These are phyloP conservation scores for Tolypocladium paradoxum DNA, from an alignment of 2,329 filamentous ascomycete species.

Conservation along the genomic window DNA sequence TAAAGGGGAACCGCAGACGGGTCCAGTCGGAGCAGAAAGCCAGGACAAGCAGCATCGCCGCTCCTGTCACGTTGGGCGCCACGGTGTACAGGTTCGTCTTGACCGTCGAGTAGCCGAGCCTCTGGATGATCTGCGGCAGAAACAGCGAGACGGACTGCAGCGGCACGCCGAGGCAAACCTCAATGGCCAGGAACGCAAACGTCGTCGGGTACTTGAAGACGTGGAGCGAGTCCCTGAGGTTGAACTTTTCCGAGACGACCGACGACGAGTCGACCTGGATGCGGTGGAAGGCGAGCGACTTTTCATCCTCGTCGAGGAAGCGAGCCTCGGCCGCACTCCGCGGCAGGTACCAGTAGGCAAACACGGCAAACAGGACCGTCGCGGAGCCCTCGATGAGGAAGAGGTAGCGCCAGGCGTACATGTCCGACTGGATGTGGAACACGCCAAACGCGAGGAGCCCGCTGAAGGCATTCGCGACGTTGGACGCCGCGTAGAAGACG, in stretches of 20 bases:
- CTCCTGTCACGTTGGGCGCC: slow-evolving; percentile 66
- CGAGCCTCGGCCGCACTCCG: slow-evolving; percentile 49
- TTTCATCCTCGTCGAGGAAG: slow-evolving; percentile 58
- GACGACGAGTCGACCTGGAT: slow-evolving; percentile 67
- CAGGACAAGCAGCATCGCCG: slow-evolving; percentile 59
- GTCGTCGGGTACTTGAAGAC: slow-evolving; percentile 40
- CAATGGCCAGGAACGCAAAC: slow-evolving; percentile 39
- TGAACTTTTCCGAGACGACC: slow-evolving; percentile 41
- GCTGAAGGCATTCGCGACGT: slow-evolving; percentile 54
- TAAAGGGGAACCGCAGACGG: slow-evolving; percentile 62
- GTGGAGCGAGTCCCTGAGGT: slow-evolving; percentile 36
- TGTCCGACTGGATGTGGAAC: slow-evolving; percentile 32
- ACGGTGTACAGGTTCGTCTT: slow-evolving; percentile 73
- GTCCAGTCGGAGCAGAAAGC: slow-evolving; percentile 60
- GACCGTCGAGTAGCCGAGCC: slow-evolving; percentile 36
- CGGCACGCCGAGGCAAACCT: slow-evolving; percentile 49
- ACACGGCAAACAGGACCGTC: slow-evolving; percentile 50
- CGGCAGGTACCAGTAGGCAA: slow-evolving; percentile 62
- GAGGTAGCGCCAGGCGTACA: slow-evolving; percentile 36
- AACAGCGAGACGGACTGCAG: slow-evolving; percentile 44
- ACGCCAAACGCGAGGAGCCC: slow-evolving; percentile 37
- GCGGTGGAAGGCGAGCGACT: slow-evolving; percentile 57
- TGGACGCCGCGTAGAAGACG: slow-evolving; percentile 66
- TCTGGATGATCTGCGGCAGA: slow-evolving; percentile 42
- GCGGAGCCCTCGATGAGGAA: slow-evolving; percentile 44